Evolutionary conservation across 2,329 filamentous ascomycete species (phyloP), one percentile per base, ranked within the genome.

Genomic region (Pseudofabraea citricarpa): DNA sequence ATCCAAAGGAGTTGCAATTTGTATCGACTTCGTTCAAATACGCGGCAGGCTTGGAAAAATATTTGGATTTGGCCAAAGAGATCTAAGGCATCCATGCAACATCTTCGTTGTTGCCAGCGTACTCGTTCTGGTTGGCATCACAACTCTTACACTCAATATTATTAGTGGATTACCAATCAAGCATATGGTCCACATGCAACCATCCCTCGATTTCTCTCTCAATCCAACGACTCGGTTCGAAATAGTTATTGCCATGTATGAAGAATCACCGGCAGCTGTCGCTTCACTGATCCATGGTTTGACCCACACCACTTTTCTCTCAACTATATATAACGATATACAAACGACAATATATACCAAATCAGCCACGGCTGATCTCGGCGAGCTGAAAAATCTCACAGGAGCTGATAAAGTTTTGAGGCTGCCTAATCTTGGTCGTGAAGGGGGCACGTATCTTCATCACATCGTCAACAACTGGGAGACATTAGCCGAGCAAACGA

Each of bases 371-470:
- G 43, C 45, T 6, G 45, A 51, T 21, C 46, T 56, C 7, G 19
- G 41, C 3, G 18, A 38, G 3, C 33, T 60, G 6, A 51, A 55
- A 42, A n/a, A 36, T 13, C 19, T 19, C 3, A 57, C 54, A 3
- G 50, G 50, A 5, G 57, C 53, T 13, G 44, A 55, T 20, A 35
- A 41, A 2, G 58, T 64, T 12, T 41, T 52, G 15, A 47, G 47
- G 3, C 51, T 64, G 5, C 48, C 53, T 4, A 74, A 74, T 44
- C 45, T 64, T 20, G 71, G 71, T 15, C 61, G 71, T 19, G 72
- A 74, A 57, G 66, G 66, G 9, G 69, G 67, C 10, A 71, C 72
- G 3, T 74, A 71, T 51, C 65, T 74, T 3, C 52, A 63, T 40
- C 71, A 75, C 47, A 72, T 74, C 18, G 47, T 69, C 15, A 54